Percentiles rank a stretch among this genome's conserved stretches.
phyloP scores from a whole-genome alignment of 2,329 filamentous ascomycete genomes.

The Elsinoe australis region DNA sequence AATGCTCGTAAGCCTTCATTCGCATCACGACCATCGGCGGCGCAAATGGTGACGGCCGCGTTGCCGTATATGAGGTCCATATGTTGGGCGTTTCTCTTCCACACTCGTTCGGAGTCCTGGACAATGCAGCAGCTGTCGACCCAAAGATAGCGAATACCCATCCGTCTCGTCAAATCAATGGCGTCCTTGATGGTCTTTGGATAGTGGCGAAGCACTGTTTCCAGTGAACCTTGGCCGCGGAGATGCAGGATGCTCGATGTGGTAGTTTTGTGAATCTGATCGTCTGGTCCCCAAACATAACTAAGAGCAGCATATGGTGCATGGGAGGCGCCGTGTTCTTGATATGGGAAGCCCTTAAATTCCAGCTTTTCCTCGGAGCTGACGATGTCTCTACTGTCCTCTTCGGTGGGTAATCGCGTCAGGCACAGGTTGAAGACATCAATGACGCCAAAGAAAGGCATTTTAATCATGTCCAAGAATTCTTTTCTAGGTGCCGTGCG shows the following conservation, averaged over 20 bases:
- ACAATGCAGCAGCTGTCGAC: conserved; percentile 23
- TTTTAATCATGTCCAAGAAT: conserved; percentile 5
- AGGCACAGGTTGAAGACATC: conserved; percentile 7
- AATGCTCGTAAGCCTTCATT: background rate
- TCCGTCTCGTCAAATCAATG: conserved; percentile 4
- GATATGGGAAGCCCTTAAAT: background rate
- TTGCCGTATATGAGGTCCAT: conserved; percentile 33
- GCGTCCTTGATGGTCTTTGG: conserved; percentile 4
- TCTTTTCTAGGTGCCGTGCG: background rate
- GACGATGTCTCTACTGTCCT: background rate
- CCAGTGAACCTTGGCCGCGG: background rate
- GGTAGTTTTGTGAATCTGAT: conserved; percentile 5
- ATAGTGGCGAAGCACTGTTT: background rate
- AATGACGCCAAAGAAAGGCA: conserved; percentile 2
- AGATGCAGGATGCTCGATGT: conserved; percentile 2
- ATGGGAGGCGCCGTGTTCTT: background rate
- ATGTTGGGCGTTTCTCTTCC: conserved; percentile 26
- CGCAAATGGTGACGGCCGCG: conserved; percentile 31
- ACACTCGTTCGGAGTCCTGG: conserved; percentile 23
- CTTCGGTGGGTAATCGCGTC: background rate
- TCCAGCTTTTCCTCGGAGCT: background rate
- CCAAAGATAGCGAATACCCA: conserved; percentile 21
- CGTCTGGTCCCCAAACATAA: conserved; percentile 3
- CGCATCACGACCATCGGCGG: conserved; percentile 26
- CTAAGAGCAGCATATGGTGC: conserved; percentile 1